A percentile compares a stretch with the other conserved stretches of the same genome.
Evolutionary conservation across 2,329 filamentous ascomycete genomes (phyloP).

Genomic region (Fusarium bulbicola): DNA sequence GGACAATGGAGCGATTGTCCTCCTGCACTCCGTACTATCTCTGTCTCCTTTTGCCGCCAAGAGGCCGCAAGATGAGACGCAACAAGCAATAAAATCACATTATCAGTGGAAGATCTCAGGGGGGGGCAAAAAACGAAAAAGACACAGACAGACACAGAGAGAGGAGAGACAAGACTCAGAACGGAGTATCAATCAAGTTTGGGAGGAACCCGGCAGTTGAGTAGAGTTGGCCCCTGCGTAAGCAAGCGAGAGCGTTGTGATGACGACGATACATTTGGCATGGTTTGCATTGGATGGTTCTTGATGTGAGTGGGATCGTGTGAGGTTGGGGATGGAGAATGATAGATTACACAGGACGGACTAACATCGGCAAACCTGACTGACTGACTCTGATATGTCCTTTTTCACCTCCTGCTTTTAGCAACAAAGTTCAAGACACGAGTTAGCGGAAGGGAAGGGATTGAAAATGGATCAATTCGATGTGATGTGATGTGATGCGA

Average conservation of each 20-base stretch:
- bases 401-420: not conserved
- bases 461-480: not conserved
- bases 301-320: conserved; percentile 11
- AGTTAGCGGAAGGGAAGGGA: conserved; percentile 15
- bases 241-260: conserved; percentile 14
- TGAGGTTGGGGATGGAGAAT: not conserved
- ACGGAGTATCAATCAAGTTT: conserved; percentile 10
- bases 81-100: conserved; percentile 8
- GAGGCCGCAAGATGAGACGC: conserved; percentile 15
- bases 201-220: conserved; percentile 24
- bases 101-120: conserved; percentile 24
- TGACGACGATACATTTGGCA: conserved; percentile 7
- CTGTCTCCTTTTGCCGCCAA: conserved; percentile 32
- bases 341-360: conserved; percentile 8
- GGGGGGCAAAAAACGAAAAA: conserved; percentile 7
- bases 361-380: conserved; percentile 9
- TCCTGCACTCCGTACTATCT: conserved; percentile 3
- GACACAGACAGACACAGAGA: not conserved
- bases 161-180: not conserved
- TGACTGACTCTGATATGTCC: not conserved
- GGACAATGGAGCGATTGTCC: conserved; percentile 31
- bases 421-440: conserved; percentile 4
- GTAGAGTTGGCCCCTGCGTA: conserved; percentile 15
- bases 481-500: not conserved
- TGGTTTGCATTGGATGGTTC: conserved; percentile 12